Base-by-base conservation (phyloP, 2,329 filamentous ascomycete species). In the Exophiala dermatitidis region DNA sequence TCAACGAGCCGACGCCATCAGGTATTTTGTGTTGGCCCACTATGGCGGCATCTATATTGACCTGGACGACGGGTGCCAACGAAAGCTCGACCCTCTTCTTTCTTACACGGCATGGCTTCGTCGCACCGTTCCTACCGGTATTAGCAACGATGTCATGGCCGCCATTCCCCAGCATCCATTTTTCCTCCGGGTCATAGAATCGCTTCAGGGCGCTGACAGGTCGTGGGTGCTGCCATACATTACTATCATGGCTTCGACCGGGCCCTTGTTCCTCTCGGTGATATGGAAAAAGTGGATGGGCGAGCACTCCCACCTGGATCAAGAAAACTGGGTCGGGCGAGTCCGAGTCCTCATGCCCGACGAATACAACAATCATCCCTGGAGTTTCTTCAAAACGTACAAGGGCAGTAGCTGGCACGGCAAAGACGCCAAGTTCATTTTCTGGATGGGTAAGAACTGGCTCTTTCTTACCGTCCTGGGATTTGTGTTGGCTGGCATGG, bases 41-140 rank as follows among this genome's bases (percentile, higher is more conserved):
- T 90, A 81, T 66, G 88, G 88, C 51, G 88, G 88, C 38, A 83
- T 89, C 52, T 91, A 91, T 69, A 82, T 91, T 61, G 87, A 93
- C 65, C 72, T 91, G 45, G 87, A 93, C 68, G 83, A 83, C 68
- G 84, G 84, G 62, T 88, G 84, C 72, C 79, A 82, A 61, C 78
- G 82, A 54, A 78, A 78, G 46, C 76, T 87, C 45, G 84, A 87
- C 63, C 83, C 83, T 49, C 76, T 86, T 9, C 79, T 85, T 52
- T 74, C 76, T 47, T 88, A 86, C 68, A 81, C 81, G 12, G 82
- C 84, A 40, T 88, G 83, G 79, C 75, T 86, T 9, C 81, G 84
- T 60, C 80, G 82, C 59, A 90, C 87, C 0, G 72, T 78, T 2
- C 87, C 87, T 1, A 90, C 86, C 1, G 86, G 86, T 58, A 87